Evolutionary conservation across 2,329 filamentous ascomycete genomes (phyloP).

Genomic region (Fusarium anthophilum): DNA sequence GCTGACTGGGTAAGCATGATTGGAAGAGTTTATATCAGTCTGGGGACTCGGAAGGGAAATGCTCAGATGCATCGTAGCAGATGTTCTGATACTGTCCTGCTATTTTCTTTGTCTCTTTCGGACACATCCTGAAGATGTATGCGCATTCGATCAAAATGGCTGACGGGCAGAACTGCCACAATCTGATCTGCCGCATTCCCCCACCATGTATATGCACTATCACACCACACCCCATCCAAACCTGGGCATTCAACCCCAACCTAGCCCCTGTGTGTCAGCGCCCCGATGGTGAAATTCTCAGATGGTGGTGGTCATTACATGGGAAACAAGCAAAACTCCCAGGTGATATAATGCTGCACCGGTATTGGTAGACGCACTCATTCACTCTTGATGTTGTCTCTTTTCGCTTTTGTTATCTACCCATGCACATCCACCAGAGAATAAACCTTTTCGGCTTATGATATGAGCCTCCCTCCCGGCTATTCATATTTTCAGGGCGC

Average conservation of each 20-base stretch:
- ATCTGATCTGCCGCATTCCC: slow-evolving; percentile 31
- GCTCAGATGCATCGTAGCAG: neutral
- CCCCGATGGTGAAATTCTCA: slow-evolving; percentile 29
- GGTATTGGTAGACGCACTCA: slow-evolving; percentile 3
- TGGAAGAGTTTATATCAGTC: neutral
- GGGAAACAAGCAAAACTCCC: slow-evolving; percentile 18
- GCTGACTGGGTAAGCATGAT: neutral
- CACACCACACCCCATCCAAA: neutral
- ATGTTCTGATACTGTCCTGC: neutral
- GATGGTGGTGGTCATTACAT: slow-evolving; percentile 33
- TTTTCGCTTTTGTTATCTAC: slow-evolving; percentile 10
- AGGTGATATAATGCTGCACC: slow-evolving; percentile 19
- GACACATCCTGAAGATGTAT: neutral
- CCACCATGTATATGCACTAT: slow-evolving; percentile 21
- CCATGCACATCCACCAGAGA: neutral
- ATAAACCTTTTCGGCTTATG: neutral
- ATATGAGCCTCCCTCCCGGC: slow-evolving; percentile 3
- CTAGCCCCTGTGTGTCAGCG: slow-evolving; percentile 17
- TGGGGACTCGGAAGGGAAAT: neutral
- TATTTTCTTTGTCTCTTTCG: neutral
- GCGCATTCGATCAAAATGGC: neutral
- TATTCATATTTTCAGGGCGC: slow-evolving; percentile 4
- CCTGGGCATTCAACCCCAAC: neutral
- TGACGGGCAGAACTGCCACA: slow-evolving; percentile 23
- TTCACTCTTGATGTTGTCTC: slow-evolving; percentile 19